A percentile compares a stretch with the other conserved stretches of the same genome.
Evolutionary conservation across 2,329 filamentous ascomycete species (phyloP).

Genomic region (Cryoendolithus antarcticus): DNA sequence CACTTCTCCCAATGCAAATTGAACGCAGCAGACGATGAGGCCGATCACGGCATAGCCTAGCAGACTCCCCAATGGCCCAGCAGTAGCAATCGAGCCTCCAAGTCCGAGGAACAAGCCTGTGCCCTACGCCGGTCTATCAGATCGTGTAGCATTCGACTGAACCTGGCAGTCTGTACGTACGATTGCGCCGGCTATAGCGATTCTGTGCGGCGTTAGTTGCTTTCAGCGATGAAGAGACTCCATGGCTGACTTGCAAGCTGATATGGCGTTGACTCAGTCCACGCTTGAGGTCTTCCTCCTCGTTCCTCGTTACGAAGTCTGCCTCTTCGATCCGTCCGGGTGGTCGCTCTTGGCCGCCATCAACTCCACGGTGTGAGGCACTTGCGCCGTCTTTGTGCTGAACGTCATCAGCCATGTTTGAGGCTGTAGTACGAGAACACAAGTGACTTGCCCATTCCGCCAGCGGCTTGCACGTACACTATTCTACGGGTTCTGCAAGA

Average conservation of each 20-base stretch:
- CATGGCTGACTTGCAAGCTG: slow-evolving; percentile 29
- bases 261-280: slow-evolving; percentile 42
- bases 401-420: too few species aligned
- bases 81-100: slow-evolving; percentile 39
- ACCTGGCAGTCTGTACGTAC: not conserved
- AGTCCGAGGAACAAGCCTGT: slow-evolving; percentile 52
- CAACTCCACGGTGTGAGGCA: too few species aligned
- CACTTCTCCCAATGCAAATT: slow-evolving; percentile 40
- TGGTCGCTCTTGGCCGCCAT: too few species aligned
- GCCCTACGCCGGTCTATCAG: slow-evolving; percentile 24
- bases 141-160: not conserved
- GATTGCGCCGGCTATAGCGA: slow-evolving; percentile 61
- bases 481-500: too few species aligned
- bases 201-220: slow-evolving; percentile 12
- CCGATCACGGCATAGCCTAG: slow-evolving; percentile 42
- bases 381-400: too few species aligned
- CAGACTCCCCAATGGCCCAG: slow-evolving; percentile 40
- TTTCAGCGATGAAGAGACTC: too few species aligned
- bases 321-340: slow-evolving; percentile 2
- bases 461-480: too few species aligned
- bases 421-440: too few species aligned
- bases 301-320: slow-evolving; percentile 17
- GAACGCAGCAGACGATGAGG: slow-evolving; percentile 37
- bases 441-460: too few species aligned
- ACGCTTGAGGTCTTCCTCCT: slow-evolving; percentile 30